Conservation (phyloP, 352 stramenopile genomes). For the Pilasporangium apinafurcum region DNA sequence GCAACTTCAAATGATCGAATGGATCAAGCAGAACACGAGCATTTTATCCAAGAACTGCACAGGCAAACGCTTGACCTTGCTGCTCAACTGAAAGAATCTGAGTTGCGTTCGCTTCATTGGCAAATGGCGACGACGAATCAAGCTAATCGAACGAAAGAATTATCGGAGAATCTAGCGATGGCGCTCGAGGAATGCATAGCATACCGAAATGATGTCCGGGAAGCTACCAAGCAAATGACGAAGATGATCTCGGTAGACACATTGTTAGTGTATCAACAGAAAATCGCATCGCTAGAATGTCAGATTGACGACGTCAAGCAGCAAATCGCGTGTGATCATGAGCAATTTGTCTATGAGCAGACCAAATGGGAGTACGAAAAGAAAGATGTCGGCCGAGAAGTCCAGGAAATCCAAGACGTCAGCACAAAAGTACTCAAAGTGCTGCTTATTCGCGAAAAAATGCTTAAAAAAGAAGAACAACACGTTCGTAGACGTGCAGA, state of each 20-base stretch:
- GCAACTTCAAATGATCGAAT: too few species aligned
- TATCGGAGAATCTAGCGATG: slow-evolving; percentile 31
- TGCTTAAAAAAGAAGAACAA: slow-evolving; percentile 49
- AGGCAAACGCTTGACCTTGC: slow-evolving; percentile 20
- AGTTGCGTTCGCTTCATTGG: slow-evolving; percentile 31
- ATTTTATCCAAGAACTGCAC: slow-evolving; percentile 4
- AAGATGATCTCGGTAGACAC: slow-evolving; percentile 6
- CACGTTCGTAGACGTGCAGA: slow-evolving; percentile 8
- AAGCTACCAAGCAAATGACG: not conserved
- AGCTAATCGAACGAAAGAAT: slow-evolving; percentile 8
- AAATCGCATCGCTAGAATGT: slow-evolving; percentile 37
- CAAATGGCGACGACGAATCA: slow-evolving; percentile 29
- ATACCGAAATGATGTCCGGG: not conserved
- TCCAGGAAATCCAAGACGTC: slow-evolving; percentile 49
- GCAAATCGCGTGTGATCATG: slow-evolving; percentile 55
- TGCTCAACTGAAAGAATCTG: slow-evolving; percentile 23
- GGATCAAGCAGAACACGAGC: too few species aligned
- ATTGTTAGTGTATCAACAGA: slow-evolving; percentile 28
- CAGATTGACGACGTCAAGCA: slow-evolving; percentile 40
- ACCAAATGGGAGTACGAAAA: slow-evolving; percentile 52
- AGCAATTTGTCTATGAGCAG: slow-evolving; percentile 60
- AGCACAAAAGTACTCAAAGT: slow-evolving; percentile 68
- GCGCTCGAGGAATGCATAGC: slow-evolving; percentile 25
- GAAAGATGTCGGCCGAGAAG: slow-evolving; percentile 31
- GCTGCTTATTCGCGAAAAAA: slow-evolving; percentile 54